Base-by-base conservation (phyloP, 768 basidiomycete species). In the Trichaptum fuscoviolaceum region DNA sequence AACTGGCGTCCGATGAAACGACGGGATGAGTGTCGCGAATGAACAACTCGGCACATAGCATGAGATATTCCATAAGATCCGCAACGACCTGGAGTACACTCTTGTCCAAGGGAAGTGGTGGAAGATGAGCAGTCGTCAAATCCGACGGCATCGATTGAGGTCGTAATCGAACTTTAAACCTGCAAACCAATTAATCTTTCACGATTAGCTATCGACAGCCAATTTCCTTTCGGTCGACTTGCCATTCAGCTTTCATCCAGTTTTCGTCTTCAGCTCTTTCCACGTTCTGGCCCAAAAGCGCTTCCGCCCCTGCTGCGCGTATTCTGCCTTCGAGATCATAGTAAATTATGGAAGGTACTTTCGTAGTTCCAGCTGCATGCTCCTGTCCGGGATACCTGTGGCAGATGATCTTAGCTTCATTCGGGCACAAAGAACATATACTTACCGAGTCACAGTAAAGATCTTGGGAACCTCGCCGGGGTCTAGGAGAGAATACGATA, bases 41-140 rank as follows among this genome's bases (percentile, higher is more conserved):
- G 62, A 81, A 86, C 2, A 70, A 75, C 64, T 69, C 73, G 0
- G 83, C 75, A 64, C 83, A 84, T 25, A 73, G 67, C 35, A 80
- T 77, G 7, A 85, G 76, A 68, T 86, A 85, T 23, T 63, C 60
- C 69, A 86, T 73, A 64, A 84, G 85, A 68, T 87, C 85, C 0
- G 77, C 72, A 25, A 85, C 79, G 59, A 86, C 74, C 34, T 85
- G 76, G 0, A 80, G 68, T 6, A 79, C 78, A 1, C 77, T 77
- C 71, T 77, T 83, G 68, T 76, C 75, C 17, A 69, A 65, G 2
- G 86, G 85, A 36, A 86, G 77, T 0, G 59, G 30, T 9, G 25
- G 25, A 17, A 61, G 59, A 9, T 61, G 24, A 15, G 30, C 25
- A 17, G 25, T 17, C 3, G 10, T 61, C 59, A 34, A 9, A 25